Conservation (phyloP, 768 basidiomycete genomes). For the Phaeotremella skinneri region DNA sequence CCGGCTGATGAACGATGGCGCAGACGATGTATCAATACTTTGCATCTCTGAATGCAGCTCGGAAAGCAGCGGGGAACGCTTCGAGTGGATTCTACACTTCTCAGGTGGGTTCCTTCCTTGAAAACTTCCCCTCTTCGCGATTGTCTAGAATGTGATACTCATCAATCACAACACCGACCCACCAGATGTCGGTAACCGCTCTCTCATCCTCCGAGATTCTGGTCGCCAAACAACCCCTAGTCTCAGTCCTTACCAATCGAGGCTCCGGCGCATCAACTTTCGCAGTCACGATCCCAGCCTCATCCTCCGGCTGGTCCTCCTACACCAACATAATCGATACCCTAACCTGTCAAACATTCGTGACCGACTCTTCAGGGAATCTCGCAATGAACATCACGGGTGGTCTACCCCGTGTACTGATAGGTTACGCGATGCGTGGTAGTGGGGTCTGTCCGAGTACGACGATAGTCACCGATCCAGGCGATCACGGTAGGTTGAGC, state of each 20-base stretch:
- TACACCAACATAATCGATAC: slow-evolving; percentile 39
- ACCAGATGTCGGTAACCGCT: slow-evolving; percentile 34
- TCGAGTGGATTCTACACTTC: slow-evolving; percentile 44
- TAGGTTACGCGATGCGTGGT: slow-evolving; percentile 32
- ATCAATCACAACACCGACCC: background rate
- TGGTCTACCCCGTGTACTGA: slow-evolving; percentile 42
- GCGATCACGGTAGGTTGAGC: background rate
- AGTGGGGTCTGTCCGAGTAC: slow-evolving; percentile 9
- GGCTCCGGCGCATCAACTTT: slow-evolving; percentile 29
- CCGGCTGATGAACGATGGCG: background rate
- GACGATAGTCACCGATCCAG: background rate
- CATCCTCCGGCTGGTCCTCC: slow-evolving; percentile 30
- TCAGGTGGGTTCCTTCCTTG: slow-evolving; percentile 24
- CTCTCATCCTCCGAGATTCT: slow-evolving; percentile 36
- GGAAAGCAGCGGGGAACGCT: slow-evolving; percentile 40
- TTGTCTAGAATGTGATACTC: background rate
- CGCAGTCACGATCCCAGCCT: slow-evolving; percentile 27
- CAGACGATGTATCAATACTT: slow-evolving; percentile 47
- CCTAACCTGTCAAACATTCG: slow-evolving; percentile 37
- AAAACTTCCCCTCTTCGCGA: background rate
- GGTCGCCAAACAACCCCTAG: slow-evolving; percentile 41
- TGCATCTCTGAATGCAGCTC: slow-evolving; percentile 39
- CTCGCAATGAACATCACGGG: slow-evolving; percentile 31
- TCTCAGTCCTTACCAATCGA: slow-evolving; percentile 45
- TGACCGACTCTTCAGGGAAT: slow-evolving; percentile 38